Evolutionary conservation across 1,284 basidiomycete species (phyloP).

Genomic region (Apiotrichum porosum): DNA sequence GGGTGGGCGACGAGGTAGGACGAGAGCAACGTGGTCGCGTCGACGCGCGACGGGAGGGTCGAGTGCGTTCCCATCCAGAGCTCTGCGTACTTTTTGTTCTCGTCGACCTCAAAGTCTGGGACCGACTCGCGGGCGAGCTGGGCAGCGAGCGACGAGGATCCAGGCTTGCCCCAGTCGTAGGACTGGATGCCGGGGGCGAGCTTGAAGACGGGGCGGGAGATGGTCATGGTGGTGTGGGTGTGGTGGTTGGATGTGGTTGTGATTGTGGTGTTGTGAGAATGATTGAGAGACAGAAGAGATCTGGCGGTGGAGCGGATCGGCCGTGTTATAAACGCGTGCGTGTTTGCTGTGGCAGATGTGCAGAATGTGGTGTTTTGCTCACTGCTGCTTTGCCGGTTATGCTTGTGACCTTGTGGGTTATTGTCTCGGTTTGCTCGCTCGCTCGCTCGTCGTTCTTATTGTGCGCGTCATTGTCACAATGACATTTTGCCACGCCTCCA

Average conservation of each 20-base stretch:
- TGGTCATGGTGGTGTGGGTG: neutral
- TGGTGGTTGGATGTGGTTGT: neutral
- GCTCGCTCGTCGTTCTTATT: too few species aligned
- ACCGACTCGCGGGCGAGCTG: conserved; percentile 53
- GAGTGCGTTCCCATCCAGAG: conserved; percentile 99
- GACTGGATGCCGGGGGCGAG: conserved; percentile 44
- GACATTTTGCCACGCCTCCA: too few species aligned
- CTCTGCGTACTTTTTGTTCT: conserved; percentile 61
- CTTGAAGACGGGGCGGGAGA: conserved; percentile 36
- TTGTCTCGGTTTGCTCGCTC: too few species aligned
- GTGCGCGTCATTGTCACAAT: too few species aligned
- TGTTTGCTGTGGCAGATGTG: too few species aligned
- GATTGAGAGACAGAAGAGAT: too few species aligned
- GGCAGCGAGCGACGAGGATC: conserved; percentile 52
- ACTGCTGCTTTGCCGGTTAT: too few species aligned
- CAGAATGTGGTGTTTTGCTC: too few species aligned
- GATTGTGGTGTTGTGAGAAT: too few species aligned
- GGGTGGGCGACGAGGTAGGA: conserved; percentile 63
- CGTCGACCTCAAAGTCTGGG: conserved; percentile 54
- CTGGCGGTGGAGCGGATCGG: too few species aligned
- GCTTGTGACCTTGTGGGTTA: too few species aligned
- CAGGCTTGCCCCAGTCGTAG: conserved; percentile 58
- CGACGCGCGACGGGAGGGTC: conserved; percentile 71
- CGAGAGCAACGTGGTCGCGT: conserved; percentile 54
- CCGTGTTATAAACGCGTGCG: neutral